phyloP scores from a whole-genome alignment of 495 filamentous ascomycete genomes.

The Beverwykella pulmonaria region DNA sequence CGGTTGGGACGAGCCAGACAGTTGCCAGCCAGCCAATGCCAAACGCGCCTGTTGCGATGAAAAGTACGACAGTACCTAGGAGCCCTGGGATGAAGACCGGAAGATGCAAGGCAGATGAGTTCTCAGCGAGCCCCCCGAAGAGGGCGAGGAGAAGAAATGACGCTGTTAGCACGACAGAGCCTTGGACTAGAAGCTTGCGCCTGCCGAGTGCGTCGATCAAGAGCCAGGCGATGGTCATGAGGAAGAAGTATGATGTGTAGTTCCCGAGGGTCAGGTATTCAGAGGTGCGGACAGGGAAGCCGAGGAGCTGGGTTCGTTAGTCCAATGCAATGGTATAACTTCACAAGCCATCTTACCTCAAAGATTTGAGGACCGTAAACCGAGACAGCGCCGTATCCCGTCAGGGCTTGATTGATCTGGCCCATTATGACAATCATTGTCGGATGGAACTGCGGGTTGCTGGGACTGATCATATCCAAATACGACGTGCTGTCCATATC shows the following conservation, averaged over 20 bases:
- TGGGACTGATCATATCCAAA: slow-evolving; percentile 53
- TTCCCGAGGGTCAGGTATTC: slow-evolving; percentile 59
- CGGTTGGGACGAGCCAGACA: slow-evolving; percentile 62
- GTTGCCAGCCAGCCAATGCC: slow-evolving; percentile 61
- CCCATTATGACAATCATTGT: slow-evolving; percentile 61
- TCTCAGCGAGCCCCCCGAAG: slow-evolving; percentile 50
- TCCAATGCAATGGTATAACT: neutral
- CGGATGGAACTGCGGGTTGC: slow-evolving; percentile 54
- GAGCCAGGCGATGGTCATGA: slow-evolving; percentile 59
- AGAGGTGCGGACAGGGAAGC: slow-evolving; percentile 49
- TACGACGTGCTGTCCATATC: slow-evolving; percentile 49
- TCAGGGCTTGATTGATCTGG: slow-evolving; percentile 60
- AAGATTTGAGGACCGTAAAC: slow-evolving; percentile 65
- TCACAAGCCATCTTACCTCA: slow-evolving; percentile 33
- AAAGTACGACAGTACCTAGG: slow-evolving; percentile 52
- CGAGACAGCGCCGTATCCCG: slow-evolving; percentile 58
- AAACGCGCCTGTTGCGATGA: slow-evolving; percentile 57
- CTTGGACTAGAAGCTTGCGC: slow-evolving; percentile 55
- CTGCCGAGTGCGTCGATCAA: slow-evolving; percentile 57
- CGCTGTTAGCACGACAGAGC: slow-evolving; percentile 48
- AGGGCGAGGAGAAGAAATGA: slow-evolving; percentile 54
- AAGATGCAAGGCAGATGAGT: slow-evolving; percentile 43
- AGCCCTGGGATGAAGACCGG: slow-evolving; percentile 49
- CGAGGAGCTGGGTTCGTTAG: slow-evolving; percentile 48
- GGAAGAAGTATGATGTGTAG: slow-evolving; percentile 58